Conservation (phyloP, 2,329 filamentous ascomycete genomes). For the Rhinocladiella similis region DNA sequence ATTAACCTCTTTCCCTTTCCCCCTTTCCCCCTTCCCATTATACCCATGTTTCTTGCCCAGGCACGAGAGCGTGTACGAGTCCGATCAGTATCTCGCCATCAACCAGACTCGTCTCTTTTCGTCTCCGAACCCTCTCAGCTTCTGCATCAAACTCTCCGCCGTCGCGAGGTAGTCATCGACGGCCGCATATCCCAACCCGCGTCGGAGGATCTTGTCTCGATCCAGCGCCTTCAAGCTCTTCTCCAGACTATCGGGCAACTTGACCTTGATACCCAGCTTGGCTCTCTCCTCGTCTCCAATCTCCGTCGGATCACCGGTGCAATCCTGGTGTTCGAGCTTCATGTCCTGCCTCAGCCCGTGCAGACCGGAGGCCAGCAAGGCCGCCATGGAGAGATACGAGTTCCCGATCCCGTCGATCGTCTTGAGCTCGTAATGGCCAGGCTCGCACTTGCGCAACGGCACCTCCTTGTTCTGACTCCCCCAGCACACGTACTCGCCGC, state of each 20-base stretch:
- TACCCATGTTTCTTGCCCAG: no score
- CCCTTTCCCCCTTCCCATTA: no score
- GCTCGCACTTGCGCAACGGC: slow-evolving; percentile 66
- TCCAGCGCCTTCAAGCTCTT: slow-evolving; percentile 38
- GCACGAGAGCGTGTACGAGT: no score
- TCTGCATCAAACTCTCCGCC: slow-evolving; percentile 37
- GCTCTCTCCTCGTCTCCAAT: slow-evolving; percentile 34
- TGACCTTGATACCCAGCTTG: slow-evolving; percentile 38
- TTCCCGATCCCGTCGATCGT: slow-evolving; percentile 79
- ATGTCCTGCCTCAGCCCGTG: slow-evolving; percentile 49
- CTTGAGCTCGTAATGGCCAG: slow-evolving; percentile 75
- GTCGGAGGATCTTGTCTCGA: slow-evolving; percentile 31
- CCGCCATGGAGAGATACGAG: slow-evolving; percentile 68
- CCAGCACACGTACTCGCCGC: slow-evolving; percentile 78
- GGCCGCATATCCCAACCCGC: slow-evolving; percentile 33
- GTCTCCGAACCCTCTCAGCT: slow-evolving; percentile 35
- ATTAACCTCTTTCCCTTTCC: no score
- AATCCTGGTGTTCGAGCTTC: slow-evolving; percentile 36
- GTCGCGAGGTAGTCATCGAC: slow-evolving; percentile 34
- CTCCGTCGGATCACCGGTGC: slow-evolving; percentile 35
- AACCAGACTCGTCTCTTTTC: slow-evolving; percentile 38
- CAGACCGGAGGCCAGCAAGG: slow-evolving; percentile 61
- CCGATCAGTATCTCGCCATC: slow-evolving; percentile 37
- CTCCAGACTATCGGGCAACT: slow-evolving; percentile 37
- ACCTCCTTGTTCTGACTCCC: slow-evolving; percentile 78